Conservation (phyloP, 2,329 filamentous ascomycete genomes). For the Keithomyces neogunnii region DNA sequence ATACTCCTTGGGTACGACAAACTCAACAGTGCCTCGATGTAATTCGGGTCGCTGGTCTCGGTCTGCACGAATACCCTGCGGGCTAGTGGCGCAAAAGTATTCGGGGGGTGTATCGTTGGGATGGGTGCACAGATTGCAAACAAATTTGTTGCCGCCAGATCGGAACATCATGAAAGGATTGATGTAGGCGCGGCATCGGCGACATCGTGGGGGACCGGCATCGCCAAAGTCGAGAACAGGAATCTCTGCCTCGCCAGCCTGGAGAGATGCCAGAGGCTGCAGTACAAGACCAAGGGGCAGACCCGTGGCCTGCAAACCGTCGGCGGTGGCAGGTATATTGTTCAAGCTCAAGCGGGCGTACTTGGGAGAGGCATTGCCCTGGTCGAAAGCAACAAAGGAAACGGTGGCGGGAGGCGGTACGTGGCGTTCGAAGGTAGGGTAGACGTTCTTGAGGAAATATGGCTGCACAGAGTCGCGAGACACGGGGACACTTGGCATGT, state of each 20-base stretch:
- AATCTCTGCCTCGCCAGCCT: constrained; percentile 77
- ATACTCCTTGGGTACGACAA: constrained; percentile 95
- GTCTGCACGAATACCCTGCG: constrained; percentile 79
- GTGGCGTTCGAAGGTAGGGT: constrained; percentile 92
- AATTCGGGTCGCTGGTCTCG: constrained; percentile 83
- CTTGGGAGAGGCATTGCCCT: constrained; percentile 94
- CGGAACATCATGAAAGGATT: constrained; percentile 99
- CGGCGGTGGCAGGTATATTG: constrained; percentile 76
- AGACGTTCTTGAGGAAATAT: constrained; percentile 79
- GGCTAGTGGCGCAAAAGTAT: constrained; percentile 88
- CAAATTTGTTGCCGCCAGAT: constrained; percentile 88
- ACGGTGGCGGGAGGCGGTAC: constrained; percentile 80
- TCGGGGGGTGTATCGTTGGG: constrained; percentile 88
- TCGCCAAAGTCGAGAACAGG: constrained; percentile 96
- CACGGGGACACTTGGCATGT: constrained; percentile 82
- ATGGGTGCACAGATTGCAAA: constrained; percentile 97
- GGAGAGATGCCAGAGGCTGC: constrained; percentile 77
- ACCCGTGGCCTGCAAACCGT: constrained; percentile 71
- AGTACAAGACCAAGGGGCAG: constrained; percentile 81
- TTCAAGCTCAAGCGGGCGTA: constrained; percentile 87
- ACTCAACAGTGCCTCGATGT: constrained; percentile 87
- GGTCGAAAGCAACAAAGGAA: constrained; percentile 89
- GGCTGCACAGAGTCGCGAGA: constrained; percentile 76
- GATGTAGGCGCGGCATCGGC: constrained; percentile 90
- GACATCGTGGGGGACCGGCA: constrained; percentile 78